Evolutionary conservation across 495 filamentous ascomycete genomes (phyloP), one percentile per base, ranked within the genome.

Genomic region (Podospora pseudopauciseta): DNA sequence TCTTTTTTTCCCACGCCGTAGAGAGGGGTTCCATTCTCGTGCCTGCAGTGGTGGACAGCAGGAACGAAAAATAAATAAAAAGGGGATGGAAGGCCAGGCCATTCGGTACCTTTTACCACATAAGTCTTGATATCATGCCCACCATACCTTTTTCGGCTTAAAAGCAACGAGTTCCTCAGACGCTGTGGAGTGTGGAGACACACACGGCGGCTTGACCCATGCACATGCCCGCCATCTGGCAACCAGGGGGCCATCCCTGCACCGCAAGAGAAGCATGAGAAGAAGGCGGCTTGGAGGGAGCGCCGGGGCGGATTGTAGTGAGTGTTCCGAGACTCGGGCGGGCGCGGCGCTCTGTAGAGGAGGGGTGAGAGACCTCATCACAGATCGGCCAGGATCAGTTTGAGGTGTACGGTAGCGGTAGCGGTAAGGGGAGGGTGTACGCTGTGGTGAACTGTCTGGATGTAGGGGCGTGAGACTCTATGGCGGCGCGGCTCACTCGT

Each of bases 221-320:
- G 70, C 70, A 44, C 67, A 69, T 72, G 70, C 53, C 58, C 70
- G 65, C 70, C 70, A 72, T 72, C 70, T 67, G 20, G 64, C 44
- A 64, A 71, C 69, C 56, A 61, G 65, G 65, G 65, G n/a, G 39
- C 9, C 39, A 49, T 49, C 69, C 69, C 62, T 71, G 69, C 69
- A 67, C 60, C 39, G 39, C 39, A 49, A 49, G 39, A 49, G 39
- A 49, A 49, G 39, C 39, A 13, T 49, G 39, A 49, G 39, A 49
- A 49, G 39, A 49, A 49, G 13, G 39, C 30, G 30, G 30, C 30
- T 15, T 15, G n/a, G 18, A 19, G 13, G 2, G 19, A 60, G 57
- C 59, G 64, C n/a, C 49, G 55, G 65, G 68, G 69, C 26, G 26
- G 63, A 32, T 55, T 68, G 64, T n/a, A 53, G 63, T 67, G 66